Percentiles rank a stretch among this genome's conserved stretches.
These are phyloP conservation scores for Porcisia deanei DNA, from an alignment of 208 protist species.

Conservation along the genomic window DNA sequence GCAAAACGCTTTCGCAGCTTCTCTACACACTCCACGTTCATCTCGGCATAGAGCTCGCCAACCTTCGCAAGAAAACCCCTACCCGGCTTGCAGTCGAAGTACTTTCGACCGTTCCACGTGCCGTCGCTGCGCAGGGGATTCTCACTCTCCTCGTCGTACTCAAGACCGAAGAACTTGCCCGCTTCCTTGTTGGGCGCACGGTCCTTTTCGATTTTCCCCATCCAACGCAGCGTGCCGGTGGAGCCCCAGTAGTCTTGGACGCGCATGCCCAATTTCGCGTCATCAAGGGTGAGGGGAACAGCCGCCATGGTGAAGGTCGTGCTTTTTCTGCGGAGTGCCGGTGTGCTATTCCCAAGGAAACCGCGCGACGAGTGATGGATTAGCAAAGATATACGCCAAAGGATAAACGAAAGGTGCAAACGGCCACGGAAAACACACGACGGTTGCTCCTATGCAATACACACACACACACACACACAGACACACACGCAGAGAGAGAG, in stretches of 20 bases:
- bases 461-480: neutral
- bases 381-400: neutral
- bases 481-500: no score
- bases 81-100: conserved; percentile 53
- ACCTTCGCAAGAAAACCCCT: conserved; percentile 54
- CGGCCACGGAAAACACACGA: neutral
- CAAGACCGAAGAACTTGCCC: conserved; percentile 56
- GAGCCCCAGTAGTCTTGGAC: conserved; percentile 78
- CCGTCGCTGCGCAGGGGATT: conserved; percentile 56
- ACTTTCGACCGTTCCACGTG: conserved; percentile 48
- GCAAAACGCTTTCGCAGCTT: conserved; percentile 61
- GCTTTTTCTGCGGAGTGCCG: neutral
- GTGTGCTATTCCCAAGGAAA: neutral
- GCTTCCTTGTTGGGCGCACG: conserved; percentile 44
- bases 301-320: conserved; percentile 4
- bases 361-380: neutral
- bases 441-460: neutral
- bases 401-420: neutral
- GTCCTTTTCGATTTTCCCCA: conserved; percentile 63
- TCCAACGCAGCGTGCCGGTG: conserved; percentile 61
- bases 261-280: conserved; percentile 63
- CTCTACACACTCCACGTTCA: conserved; percentile 46
- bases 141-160: conserved; percentile 68
- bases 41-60: conserved; percentile 53
- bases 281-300: conserved; percentile 20